Evolutionary conservation across 163 green algal genomes (phyloP).

Genomic region (Coccomyxa subellipsoidea): DNA sequence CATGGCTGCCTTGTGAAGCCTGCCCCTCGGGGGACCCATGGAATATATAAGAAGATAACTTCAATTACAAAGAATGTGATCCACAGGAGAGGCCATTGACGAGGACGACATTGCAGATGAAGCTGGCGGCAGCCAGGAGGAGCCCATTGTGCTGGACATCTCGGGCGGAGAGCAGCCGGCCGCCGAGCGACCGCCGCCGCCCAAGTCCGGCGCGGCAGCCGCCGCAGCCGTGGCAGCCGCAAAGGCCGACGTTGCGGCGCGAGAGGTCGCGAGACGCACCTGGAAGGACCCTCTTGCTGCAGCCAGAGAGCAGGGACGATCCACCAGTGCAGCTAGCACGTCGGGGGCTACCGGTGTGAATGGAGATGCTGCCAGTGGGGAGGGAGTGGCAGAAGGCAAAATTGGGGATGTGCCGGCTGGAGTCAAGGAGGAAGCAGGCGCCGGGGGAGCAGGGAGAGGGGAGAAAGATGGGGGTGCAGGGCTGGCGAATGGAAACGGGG

Average conservation of each 20-base stretch:
- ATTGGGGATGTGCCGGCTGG: not conserved
- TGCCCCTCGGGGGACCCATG: too few species aligned
- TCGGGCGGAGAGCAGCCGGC: not conserved
- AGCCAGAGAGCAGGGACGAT: not conserved
- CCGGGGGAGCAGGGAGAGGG: not conserved
- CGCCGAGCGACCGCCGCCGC: not conserved
- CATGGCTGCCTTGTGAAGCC: too few species aligned
- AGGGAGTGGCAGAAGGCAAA: too few species aligned
- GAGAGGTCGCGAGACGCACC: not conserved
- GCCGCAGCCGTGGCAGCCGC: not conserved
- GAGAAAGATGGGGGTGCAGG: not conserved
- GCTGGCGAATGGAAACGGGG: not conserved
- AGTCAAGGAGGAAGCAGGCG: not conserved
- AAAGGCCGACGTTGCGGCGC: not conserved
- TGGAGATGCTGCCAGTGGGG: not conserved
- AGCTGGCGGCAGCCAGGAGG: not conserved
- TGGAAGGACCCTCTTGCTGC: slow-evolving; percentile 1
- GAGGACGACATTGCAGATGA: not conserved
- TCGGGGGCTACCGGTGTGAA: not conserved
- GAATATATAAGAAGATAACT: too few species aligned
- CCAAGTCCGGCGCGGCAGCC: not conserved
- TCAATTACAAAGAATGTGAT: too few species aligned
- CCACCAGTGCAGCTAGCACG: not conserved
- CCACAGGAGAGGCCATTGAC: not conserved
- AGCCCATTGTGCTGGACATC: not conserved